Conservation (phyloP, 1,139 yeast genomes). For the Spathaspora sp. region DNA sequence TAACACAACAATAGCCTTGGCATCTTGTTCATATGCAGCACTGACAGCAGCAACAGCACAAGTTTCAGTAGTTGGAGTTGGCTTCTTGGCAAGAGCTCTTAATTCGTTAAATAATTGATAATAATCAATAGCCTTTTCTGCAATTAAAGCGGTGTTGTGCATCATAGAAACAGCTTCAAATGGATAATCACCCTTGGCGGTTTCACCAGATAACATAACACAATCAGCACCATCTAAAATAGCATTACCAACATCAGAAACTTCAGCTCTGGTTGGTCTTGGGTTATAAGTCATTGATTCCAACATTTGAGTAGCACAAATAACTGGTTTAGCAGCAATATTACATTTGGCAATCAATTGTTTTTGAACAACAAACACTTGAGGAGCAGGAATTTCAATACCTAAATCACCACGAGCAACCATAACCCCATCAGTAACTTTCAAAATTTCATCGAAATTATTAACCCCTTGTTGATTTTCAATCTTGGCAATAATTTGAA, state of each 20-base stretch:
- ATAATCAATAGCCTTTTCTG: constrained; percentile 96
- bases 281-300: constrained; percentile 99
- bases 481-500: constrained; percentile 94
- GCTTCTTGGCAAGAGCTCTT: constrained; percentile 80
- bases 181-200: constrained; percentile 99
- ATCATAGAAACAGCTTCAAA: constrained; percentile 95
- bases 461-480: constrained; percentile 99
- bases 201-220: constrained; percentile 99
- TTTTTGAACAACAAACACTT: constrained; percentile 97
- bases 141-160: constrained; percentile 96
- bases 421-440: constrained; percentile 98
- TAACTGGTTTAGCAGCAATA: constrained; percentile 98
- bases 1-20: constrained; percentile 94
- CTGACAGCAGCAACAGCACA: constrained; percentile 97
- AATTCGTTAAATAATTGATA: constrained; percentile 84
- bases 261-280: constrained; percentile 99
- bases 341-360: constrained; percentile 98
- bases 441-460: constrained; percentile 94
- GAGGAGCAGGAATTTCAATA: constrained; percentile 98
- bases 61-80: constrained; percentile 94
- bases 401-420: constrained; percentile 99
- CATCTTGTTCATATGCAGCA: constrained; percentile 93
- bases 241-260: constrained; percentile 98
- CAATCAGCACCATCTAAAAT: constrained; percentile 99
- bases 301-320: constrained; percentile 99